Evolutionary conservation across 1,284 basidiomycete species (phyloP), one percentile per base, ranked within the genome.

Genomic region (Moesziomyces sp.): DNA sequence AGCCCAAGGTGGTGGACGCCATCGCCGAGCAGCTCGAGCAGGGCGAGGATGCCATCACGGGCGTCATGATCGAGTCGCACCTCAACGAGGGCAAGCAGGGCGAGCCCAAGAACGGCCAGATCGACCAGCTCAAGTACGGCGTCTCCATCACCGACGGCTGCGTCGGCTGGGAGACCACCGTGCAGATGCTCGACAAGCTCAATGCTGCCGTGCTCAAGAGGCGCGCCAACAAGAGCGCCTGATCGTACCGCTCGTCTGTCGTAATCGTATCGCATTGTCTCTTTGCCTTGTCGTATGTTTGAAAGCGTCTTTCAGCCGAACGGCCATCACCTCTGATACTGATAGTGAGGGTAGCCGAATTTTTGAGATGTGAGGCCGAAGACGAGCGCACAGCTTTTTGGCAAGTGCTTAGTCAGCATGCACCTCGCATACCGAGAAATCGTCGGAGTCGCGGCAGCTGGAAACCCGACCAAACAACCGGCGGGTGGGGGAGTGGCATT

Each of bases 1-100:
- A 84, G 62, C 76, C 81, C 52, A 80, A 84, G 67, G 82, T 96
- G 49, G 85, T 95, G 53, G 89, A 89, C 54, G 86, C 88, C 79
- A 89, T 97, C 76, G 92, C 91, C 83, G 85, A 86, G 19, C 95
- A 98, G 86, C 88, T 98, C 59, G 87, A 84, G 11, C 88, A 88
- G 9, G 94, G 94, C 48, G 90, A 94, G 76, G 88, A 86, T 62
- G 87, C 89, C 58, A 93, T 98, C 85, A 94, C 92, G 2, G 95
- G 96, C 67, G 93, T 97, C 74, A 97, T 98, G 95, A 90, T 99
- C 84, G 96, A 99, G 87, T 92, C 90, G 43, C 92, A 97, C 85
- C 90, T 98, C 85, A 91, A 92, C 81, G 91, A 83, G 68, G 83
- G 83, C 57, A 82, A 83, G 68, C 83, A 84, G 71, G 67, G 76